These are phyloP conservation scores for Dendrothele bispora DNA, from an alignment of 768 basidiomycete species.

Conservation along the genomic window DNA sequence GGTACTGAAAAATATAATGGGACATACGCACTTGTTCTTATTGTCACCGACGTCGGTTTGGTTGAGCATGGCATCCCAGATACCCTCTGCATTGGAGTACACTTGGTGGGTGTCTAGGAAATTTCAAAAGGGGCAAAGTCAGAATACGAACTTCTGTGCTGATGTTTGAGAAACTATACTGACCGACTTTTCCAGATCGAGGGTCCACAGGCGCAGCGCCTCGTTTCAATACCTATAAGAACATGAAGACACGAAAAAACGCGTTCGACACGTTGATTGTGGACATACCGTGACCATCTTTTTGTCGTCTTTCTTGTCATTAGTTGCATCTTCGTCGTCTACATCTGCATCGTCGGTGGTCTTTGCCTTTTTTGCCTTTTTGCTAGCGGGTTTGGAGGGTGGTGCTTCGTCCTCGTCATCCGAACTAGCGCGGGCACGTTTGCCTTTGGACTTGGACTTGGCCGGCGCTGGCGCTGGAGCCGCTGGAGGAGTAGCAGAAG, in stretches of 20 bases:
- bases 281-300: slow-evolving; percentile 40
- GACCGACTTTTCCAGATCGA: slow-evolving; percentile 42
- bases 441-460: slow-evolving; percentile 31
- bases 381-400: slow-evolving; percentile 10
- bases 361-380: slow-evolving; percentile 17
- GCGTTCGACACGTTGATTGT: not conserved
- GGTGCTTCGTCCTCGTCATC: slow-evolving; percentile 11
- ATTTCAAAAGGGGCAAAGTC: slow-evolving; percentile 17
- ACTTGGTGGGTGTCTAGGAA: slow-evolving; percentile 52
- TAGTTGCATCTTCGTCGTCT: slow-evolving; percentile 14
- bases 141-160: slow-evolving; percentile 6
- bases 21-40: slow-evolving; percentile 53
- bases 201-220: slow-evolving; percentile 59
- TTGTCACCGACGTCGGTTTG: slow-evolving; percentile 57
- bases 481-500: slow-evolving; percentile 14
- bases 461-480: slow-evolving; percentile 24
- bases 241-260: slow-evolving; percentile 12
- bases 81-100: slow-evolving; percentile 35
- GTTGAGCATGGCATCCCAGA: slow-evolving; percentile 65
- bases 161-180: slow-evolving; percentile 35
- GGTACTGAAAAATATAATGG: slow-evolving; percentile 2
- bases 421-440: slow-evolving; percentile 25
- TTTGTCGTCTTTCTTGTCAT: slow-evolving; percentile 29
- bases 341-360: slow-evolving; percentile 38
- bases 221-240: slow-evolving; percentile 47